phyloP scores from a whole-genome alignment of 2,329 filamentous ascomycete species.

The Claviceps humidiphila region DNA sequence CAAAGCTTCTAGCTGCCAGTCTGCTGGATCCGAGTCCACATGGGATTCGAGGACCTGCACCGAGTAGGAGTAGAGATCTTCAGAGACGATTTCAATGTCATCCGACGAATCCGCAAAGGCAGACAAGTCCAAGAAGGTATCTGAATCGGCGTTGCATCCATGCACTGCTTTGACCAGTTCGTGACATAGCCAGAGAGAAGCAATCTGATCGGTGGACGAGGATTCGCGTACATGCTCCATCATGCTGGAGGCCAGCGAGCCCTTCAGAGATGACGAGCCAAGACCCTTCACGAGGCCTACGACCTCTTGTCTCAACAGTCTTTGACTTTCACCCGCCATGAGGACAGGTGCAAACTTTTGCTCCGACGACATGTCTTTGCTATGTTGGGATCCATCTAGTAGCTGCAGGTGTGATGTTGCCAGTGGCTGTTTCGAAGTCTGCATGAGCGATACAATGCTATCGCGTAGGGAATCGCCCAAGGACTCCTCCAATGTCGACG shows the following conservation, averaged over 20 bases:
- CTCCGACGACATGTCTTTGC: conserved; percentile 6
- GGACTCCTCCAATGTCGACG: conserved; percentile 51
- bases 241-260: conserved; percentile 51
- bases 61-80: conserved; percentile 59
- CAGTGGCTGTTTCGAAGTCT: conserved; percentile 11
- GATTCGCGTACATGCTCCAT: conserved; percentile 48
- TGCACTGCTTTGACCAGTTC: conserved; percentile 52
- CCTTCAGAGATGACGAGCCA: conserved; percentile 43
- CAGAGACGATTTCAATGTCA: conserved; percentile 33
- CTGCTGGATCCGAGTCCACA: conserved; percentile 32
- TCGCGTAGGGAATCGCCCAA: conserved; percentile 60
- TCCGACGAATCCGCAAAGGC: conserved; percentile 23
- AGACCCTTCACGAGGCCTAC: conserved; percentile 42
- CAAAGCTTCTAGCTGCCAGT: conserved; percentile 66
- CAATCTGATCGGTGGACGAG: conserved; percentile 45
- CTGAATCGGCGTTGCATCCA: conserved; percentile 38
- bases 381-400: conserved; percentile 13
- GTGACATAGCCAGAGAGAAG: conserved; percentile 70
- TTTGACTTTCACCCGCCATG: conserved; percentile 52
- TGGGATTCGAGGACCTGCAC: conserved; percentile 46
- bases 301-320: conserved; percentile 44
- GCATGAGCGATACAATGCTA: conserved; percentile 42
- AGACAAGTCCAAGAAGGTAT: conserved; percentile 51
- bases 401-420: conserved; percentile 15
- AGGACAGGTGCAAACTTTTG: conserved; percentile 46